Percentiles rank a stretch among this genome's conserved stretches.
phyloP scores from a whole-genome alignment of 164 flowering plant genomes.

The Aristolochia contorta region DNA sequence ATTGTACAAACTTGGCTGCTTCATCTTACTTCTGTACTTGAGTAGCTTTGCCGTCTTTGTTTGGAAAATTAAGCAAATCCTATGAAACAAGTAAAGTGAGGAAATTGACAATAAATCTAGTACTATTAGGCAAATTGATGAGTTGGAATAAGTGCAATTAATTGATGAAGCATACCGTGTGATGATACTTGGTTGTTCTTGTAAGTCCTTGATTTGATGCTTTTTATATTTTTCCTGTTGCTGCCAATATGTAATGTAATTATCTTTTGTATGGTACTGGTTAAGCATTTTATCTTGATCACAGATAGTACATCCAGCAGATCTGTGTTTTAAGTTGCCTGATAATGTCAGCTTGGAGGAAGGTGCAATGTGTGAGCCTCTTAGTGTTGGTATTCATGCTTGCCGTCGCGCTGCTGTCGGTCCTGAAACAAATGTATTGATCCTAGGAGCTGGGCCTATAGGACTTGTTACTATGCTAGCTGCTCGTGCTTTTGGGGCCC shows the following conservation, averaged over 20 bases:
- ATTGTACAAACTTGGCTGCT: too few relatives aligned
- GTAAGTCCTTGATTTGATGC: too few relatives aligned
- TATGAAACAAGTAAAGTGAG: too few relatives aligned
- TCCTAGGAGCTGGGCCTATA: slow-evolving; percentile 95
- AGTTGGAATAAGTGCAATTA: too few relatives aligned
- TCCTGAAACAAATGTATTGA: slow-evolving; percentile 68
- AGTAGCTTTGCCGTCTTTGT: too few relatives aligned
- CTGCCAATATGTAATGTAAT: neutral
- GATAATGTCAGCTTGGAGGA: slow-evolving; percentile 94
- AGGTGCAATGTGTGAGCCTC: slow-evolving; percentile 99
- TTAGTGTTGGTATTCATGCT: slow-evolving; percentile 94
- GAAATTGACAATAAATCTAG: too few relatives aligned
- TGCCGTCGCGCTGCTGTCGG: slow-evolving; percentile 80
- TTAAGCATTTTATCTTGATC: neutral
- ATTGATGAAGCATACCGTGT: too few relatives aligned
- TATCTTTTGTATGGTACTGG: neutral
- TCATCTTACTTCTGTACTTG: too few relatives aligned
- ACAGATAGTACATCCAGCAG: slow-evolving; percentile 89
- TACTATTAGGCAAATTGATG: too few relatives aligned
- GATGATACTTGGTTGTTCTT: too few relatives aligned
- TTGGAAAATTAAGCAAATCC: too few relatives aligned
- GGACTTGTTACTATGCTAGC: slow-evolving; percentile 86
- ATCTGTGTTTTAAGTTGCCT: slow-evolving; percentile 83
- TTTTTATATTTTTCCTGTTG: too few relatives aligned
- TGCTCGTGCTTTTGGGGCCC: slow-evolving; percentile 90